Evolutionary conservation across 2,329 filamentous ascomycete genomes (phyloP).

Genomic region (Fusarium irregulare): DNA sequence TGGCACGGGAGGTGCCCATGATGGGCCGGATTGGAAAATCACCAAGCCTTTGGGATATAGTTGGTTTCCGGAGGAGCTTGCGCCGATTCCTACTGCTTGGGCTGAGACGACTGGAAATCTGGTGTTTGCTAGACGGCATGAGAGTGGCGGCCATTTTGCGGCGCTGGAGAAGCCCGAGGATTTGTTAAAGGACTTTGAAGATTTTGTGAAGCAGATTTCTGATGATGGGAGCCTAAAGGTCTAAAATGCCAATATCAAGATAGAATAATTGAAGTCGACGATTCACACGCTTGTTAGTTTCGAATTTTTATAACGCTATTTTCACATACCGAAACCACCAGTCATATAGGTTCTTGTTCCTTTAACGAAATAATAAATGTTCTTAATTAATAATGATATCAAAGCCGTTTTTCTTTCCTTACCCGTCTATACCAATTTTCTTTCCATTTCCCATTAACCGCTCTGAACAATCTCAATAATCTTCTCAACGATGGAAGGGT

Average conservation of each 20-base stretch:
- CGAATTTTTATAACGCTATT: accelerated
- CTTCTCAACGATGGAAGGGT: constrained; percentile 84
- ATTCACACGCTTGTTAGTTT: neutral
- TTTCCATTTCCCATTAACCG: neutral
- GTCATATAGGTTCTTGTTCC: neutral
- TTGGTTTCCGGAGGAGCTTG: constrained; percentile 13
- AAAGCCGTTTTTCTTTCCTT: neutral
- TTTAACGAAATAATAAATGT: neutral
- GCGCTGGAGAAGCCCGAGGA: neutral
- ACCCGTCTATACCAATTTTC: neutral
- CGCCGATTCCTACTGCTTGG: constrained; percentile 7
- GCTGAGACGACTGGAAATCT: neutral
- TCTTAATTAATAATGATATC: neutral
- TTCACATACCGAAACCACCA: neutral
- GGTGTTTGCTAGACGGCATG: neutral
- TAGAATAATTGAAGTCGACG: too few relatives aligned
- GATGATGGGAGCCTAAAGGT: constrained; percentile 5
- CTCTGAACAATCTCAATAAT: constrained; percentile 70
- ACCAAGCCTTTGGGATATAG: constrained; percentile 10
- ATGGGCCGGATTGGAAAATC: neutral
- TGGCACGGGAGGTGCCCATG: accelerated
- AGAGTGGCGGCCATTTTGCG: constrained; percentile 3
- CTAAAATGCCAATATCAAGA: accelerated
- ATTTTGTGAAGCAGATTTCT: constrained; percentile 5
- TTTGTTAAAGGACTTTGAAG: neutral